phyloP scores from a whole-genome alignment of 2,329 filamentous ascomycete genomes.

The Sporothrix protearum region DNA sequence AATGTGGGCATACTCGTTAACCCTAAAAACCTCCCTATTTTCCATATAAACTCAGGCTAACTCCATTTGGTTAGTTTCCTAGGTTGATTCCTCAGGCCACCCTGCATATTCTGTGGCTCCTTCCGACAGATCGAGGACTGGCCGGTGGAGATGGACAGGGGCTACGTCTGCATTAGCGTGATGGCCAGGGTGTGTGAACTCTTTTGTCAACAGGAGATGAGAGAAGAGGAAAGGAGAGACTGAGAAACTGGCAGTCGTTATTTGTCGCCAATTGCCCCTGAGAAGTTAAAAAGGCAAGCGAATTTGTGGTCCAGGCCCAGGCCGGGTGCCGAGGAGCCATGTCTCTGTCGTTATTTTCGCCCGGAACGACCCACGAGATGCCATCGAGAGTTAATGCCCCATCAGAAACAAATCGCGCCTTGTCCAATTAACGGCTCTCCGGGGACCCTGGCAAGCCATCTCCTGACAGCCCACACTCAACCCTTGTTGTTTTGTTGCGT shows the following conservation, averaged over 20 bases:
- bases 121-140: neutral
- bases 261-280: neutral
- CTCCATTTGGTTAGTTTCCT: no score
- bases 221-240: neutral
- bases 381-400: no score
- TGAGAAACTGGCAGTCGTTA: neutral
- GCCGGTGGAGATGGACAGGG: slow-evolving; percentile 8
- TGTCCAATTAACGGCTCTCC: neutral
- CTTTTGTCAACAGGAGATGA: no score
- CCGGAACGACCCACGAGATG: neutral
- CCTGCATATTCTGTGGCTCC: no score
- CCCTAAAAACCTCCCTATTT: no score
- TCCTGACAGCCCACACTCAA: neutral
- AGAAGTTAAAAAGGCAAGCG: neutral
- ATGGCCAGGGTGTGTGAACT: neutral
- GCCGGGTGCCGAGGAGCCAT: no score
- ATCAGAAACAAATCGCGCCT: neutral
- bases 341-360: neutral
- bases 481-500: neutral
- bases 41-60: no score
- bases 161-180: slow-evolving; percentile 7
- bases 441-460: neutral
- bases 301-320: neutral
- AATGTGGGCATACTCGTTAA: no score
- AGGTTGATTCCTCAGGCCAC: no score